phyloP scores from a whole-genome alignment of 345 rosid species.

The Odontarrhena argentea region DNA sequence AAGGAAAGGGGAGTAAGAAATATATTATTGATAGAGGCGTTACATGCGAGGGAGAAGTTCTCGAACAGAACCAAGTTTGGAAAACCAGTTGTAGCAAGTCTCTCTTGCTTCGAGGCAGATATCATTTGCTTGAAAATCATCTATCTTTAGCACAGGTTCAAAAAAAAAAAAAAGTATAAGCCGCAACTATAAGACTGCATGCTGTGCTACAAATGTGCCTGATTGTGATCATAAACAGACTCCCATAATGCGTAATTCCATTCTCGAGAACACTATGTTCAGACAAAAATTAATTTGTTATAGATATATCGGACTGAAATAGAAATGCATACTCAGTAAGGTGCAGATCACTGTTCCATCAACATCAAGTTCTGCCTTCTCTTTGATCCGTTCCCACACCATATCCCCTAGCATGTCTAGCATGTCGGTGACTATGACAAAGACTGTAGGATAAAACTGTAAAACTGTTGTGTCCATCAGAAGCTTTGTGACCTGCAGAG shows the following conservation, averaged over 20 bases:
- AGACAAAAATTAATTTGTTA: conserved; percentile 7
- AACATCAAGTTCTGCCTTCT: conserved; percentile 76
- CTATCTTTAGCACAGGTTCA: conserved; percentile 49
- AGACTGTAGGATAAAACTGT: conserved; percentile 88
- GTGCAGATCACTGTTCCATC: conserved; percentile 54
- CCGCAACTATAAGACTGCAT: conserved; percentile 27
- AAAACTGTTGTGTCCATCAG: conserved; percentile 88
- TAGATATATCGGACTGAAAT: conserved; percentile 4
- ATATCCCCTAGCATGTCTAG: conserved; percentile 87
- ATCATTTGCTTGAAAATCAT: conserved; percentile 64
- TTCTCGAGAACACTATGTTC: neutral
- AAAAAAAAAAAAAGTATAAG: conserved; percentile 18
- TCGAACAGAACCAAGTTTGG: conserved; percentile 75
- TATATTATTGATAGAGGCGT: conserved; percentile 34
- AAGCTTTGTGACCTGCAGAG: conserved; percentile 81
- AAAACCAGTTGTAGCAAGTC: conserved; percentile 92
- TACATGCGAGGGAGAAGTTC: conserved; percentile 98
- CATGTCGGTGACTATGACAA: conserved; percentile 79
- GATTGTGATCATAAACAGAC: conserved; percentile 16
- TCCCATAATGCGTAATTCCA: neutral
- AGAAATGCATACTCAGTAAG: conserved; percentile 58
- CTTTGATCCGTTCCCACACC: conserved; percentile 89
- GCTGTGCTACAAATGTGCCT: conserved; percentile 23
- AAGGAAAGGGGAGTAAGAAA: conserved; percentile 8
- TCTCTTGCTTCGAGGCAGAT: conserved; percentile 76